Base-by-base conservation (phyloP, 768 basidiomycete species). In the Pleurotus salmoneostramineus region DNA sequence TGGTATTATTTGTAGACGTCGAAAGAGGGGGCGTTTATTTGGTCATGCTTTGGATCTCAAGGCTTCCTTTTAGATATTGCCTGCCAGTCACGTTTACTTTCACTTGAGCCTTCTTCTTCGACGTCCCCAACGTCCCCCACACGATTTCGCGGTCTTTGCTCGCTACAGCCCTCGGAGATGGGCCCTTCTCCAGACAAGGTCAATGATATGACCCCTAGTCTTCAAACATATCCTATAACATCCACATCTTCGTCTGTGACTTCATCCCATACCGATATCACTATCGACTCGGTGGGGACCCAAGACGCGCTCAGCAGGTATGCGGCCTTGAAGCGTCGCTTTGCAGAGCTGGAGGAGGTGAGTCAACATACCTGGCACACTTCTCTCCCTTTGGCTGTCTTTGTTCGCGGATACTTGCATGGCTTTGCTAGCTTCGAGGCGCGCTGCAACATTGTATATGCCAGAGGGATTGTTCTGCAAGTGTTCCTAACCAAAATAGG, bases 311-410 rank as follows among this genome's bases (percentile, higher is more conserved):
- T 65, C 48, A 86, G 88, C 72, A 89, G 87, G 70, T 87, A 88
- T 69, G 71, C 65, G 58, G 82, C 77, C 62, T 74, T 89, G 54
- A 91, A 91, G 67, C 72, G 83, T 44, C 82, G 83, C 42, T 87
- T 81, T 67, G 79, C 80, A 61, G 85, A 87, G 56, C 79, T 89
- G 43, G 85, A 89, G 63, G 83, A 89, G 81, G 89, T 89, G 56
- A 64, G 83, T 72, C 48, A 40, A 47, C 35, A 27, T 48, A 27
- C 62, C 47, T 6, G 2, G 44, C 12, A 6, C n/a, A 52, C 58
- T 63, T 68, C 61, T 66, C 66, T 69, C 21, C 21, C 62, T 68
- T 46, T 45, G 32, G 35, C 40, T 33, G 5, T 56, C 6, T n/a
- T 42, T 55, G 27, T 15, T 42, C 17, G 5, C 11, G 21, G 8